Conservation (phyloP, 1,139 yeast genomes). For the Taphrina deformans region DNA sequence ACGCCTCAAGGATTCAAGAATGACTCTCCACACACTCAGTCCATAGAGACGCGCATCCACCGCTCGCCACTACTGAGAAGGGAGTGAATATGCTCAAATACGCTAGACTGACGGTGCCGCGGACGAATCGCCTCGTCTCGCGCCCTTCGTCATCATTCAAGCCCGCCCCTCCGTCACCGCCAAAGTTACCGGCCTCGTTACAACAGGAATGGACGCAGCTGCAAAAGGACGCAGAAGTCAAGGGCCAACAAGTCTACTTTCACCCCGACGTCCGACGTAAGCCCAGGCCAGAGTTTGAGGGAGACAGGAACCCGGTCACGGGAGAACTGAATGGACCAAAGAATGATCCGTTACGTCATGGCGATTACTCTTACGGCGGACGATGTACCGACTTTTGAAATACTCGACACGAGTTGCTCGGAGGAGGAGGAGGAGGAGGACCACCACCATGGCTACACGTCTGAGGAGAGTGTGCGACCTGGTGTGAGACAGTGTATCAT, state of each 20-base stretch:
- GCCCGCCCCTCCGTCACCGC: slow-evolving; percentile 66
- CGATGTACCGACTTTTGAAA: slow-evolving; percentile 91
- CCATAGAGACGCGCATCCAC: not conserved
- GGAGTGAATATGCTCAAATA: no score
- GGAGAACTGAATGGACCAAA: slow-evolving; percentile 99
- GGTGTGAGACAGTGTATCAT: not conserved
- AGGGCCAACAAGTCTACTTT: slow-evolving; percentile 55
- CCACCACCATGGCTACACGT: no score
- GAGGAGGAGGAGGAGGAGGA: no score
- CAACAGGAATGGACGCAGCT: slow-evolving; percentile 90
- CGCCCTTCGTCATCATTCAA: slow-evolving; percentile 6
- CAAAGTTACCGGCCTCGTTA: slow-evolving; percentile 76
- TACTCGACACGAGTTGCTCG: no score
- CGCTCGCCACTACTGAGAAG: no score
- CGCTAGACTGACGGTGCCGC: no score
- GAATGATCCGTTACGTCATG: slow-evolving; percentile 90
- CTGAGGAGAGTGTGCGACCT: no score
- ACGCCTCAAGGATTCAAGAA: not conserved
- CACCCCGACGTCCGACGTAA: slow-evolving; percentile 66
- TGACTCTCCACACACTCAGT: not conserved
- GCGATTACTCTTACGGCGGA: slow-evolving; percentile 94
- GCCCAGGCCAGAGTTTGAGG: slow-evolving; percentile 92
- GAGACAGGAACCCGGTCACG: slow-evolving; percentile 73
- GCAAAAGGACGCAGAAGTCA: slow-evolving; percentile 66
- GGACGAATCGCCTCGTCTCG: no score